Percentiles rank a stretch among this genome's conserved stretches.
These are phyloP conservation scores for Exophiala bonariae DNA, from an alignment of 2,329 filamentous ascomycete species.

Conservation along the genomic window DNA sequence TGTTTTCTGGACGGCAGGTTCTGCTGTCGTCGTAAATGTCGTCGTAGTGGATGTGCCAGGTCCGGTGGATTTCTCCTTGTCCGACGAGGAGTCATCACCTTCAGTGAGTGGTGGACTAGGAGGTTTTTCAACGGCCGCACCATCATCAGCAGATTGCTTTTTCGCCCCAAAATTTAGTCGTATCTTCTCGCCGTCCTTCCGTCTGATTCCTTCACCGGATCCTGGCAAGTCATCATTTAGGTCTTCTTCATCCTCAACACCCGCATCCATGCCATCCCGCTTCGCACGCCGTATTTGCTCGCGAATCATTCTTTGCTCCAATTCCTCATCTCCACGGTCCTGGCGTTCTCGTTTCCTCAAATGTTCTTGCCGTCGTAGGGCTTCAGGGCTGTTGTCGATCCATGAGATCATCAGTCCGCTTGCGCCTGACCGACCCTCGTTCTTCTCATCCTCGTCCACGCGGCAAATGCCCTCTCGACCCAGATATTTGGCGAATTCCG, in stretches of 20 bases:
- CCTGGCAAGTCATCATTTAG: slow-evolving; percentile 42
- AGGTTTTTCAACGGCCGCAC: slow-evolving; percentile 20
- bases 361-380: slow-evolving; percentile 75
- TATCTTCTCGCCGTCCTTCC: slow-evolving; percentile 73
- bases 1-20: background rate
- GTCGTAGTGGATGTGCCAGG: slow-evolving; percentile 31
- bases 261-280: slow-evolving; percentile 54
- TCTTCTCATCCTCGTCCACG: slow-evolving; percentile 88
- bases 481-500: slow-evolving; percentile 85
- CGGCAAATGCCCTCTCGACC: slow-evolving; percentile 84
- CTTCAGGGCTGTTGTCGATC: slow-evolving; percentile 89
- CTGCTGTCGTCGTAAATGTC: slow-evolving; percentile 1
- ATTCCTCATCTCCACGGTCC: slow-evolving; percentile 86
- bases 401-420: slow-evolving; percentile 71
- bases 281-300: slow-evolving; percentile 80
- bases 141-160: slow-evolving; percentile 26
- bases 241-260: slow-evolving; percentile 42
- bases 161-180: slow-evolving; percentile 64
- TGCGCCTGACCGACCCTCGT: slow-evolving; percentile 23
- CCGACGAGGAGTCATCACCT: slow-evolving; percentile 16
- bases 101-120: slow-evolving; percentile 28
- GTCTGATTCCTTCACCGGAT: slow-evolving; percentile 43
- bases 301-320: slow-evolving; percentile 78
- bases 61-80: slow-evolving; percentile 18
- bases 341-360: slow-evolving; percentile 79